Evolutionary conservation across 306 rosid genomes (phyloP).

Genomic region (Hippophae rhamnoides): DNA sequence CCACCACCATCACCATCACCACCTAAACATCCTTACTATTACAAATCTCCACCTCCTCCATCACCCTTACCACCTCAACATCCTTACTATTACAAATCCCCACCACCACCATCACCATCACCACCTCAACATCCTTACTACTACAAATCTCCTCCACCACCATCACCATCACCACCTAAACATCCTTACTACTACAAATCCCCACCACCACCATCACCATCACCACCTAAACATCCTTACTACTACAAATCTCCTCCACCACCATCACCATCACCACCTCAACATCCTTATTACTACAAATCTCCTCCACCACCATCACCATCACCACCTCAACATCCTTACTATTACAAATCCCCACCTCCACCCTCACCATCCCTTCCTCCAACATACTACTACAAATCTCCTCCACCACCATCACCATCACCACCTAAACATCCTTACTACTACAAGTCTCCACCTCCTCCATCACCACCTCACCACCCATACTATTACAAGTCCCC

Average conservation of each 20-base stretch:
- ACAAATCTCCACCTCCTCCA: background rate
- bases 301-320: slow-evolving; percentile 13
- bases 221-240: background rate
- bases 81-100: slow-evolving; percentile 10
- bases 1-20: slow-evolving; percentile 11
- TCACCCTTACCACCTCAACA: background rate
- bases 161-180: background rate
- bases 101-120: slow-evolving; percentile 8
- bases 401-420: slow-evolving; percentile 23
- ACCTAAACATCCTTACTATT: background rate
- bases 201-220: background rate
- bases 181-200: slow-evolving; percentile 13
- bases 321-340: background rate
- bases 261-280: background rate
- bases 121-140: slow-evolving; percentile 14
- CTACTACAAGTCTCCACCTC: slow-evolving; percentile 28
- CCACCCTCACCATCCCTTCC: slow-evolving; percentile 8
- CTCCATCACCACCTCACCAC: slow-evolving; percentile 15
- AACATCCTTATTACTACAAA: background rate
- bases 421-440: slow-evolving; percentile 19
- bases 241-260: slow-evolving; percentile 13
- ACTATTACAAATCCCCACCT: background rate
- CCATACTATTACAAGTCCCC: slow-evolving; percentile 28
- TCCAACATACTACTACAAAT: slow-evolving; percentile 17
- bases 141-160: slow-evolving; percentile 11